Base-by-base conservation (phyloP, 1,284 basidiomycete genomes). In the Ceratobasidium sp. region DNA sequence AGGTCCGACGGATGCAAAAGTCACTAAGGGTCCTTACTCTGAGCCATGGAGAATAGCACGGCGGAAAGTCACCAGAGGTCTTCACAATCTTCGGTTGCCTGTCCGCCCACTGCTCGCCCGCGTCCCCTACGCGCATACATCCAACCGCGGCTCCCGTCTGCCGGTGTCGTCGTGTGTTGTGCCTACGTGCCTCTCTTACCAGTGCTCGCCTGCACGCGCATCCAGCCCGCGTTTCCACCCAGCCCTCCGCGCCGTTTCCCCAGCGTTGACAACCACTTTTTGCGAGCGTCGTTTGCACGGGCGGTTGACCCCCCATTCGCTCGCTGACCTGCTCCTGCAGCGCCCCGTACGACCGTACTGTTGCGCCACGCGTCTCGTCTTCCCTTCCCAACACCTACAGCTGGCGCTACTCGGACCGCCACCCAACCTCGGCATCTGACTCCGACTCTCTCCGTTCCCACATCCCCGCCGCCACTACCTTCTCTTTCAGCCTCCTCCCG, bases 321-420 rank as follows among this genome's bases (percentile, higher is more conserved):
- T 48, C 13, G n/a, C 41, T 43, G 7, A 22, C 27, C 39, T 34
- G 34, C 34, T 34, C 34, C 34, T 34, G 65, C 24, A 27, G 58
- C 58, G 41, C 53, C 31, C 24, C 27, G 24, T 48, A 14, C 62
- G 43, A n/a, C 43, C 46, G 34, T 11, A 24, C 27, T 24, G 11
- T n/a, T 64, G 49, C 66, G 41, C 54, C 41, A 43, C 54, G 31
- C 66, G 66, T 37, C 16, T 27, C 43, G 34, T 71, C 31, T 39
- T 7, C n/a, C 58, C 27, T 11, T 51, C 31, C 24, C 24, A 71
- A 53, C 53, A 39, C 53, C n/a, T 24, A 24, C 34, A 27, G 46
- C 54, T 24, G 49, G 66, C 66, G 66, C 66, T 71, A 71, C 66
- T 37, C 39, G 53, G 66, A 53, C 54, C 66, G 66, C 66, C 66